These are phyloP conservation scores for Pseudodiploospora longispora DNA, from an alignment of 2,329 filamentous ascomycete species.

Conservation along the genomic window DNA sequence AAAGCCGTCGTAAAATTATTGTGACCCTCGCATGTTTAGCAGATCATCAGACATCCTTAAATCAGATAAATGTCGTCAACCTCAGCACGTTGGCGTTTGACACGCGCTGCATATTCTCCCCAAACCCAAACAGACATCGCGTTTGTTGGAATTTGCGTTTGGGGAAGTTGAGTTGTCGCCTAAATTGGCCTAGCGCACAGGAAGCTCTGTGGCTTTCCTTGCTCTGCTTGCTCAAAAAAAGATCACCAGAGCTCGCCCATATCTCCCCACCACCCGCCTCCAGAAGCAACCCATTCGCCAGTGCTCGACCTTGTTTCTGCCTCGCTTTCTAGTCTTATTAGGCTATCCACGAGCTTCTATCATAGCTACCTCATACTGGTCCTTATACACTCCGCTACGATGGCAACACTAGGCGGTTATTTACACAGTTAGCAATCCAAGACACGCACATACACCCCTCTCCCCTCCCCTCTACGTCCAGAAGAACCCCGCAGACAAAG, in stretches of 20 bases:
- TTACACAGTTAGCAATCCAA: constrained; percentile 30
- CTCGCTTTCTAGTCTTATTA: too few relatives aligned
- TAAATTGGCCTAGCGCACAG: constrained; percentile 7
- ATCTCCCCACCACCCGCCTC: background rate
- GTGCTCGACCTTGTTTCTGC: too few relatives aligned
- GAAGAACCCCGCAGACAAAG: constrained; percentile 3
- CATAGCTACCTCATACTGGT: background rate
- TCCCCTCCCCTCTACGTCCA: background rate
- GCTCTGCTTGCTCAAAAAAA: constrained; percentile 4
- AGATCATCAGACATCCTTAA: too few relatives aligned
- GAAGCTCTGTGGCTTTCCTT: background rate
- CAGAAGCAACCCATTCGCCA: background rate
- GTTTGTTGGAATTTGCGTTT: too few relatives aligned
- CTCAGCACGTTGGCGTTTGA: too few relatives aligned
- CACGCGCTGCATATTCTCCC: too few relatives aligned
- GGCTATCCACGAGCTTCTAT: background rate
- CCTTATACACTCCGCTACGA: constrained; percentile 12
- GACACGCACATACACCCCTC: background rate
- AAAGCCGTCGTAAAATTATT: too few relatives aligned
- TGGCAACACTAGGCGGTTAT: constrained; percentile 38
- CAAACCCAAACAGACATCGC: too few relatives aligned
- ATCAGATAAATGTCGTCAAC: too few relatives aligned
- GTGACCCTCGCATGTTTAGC: too few relatives aligned
- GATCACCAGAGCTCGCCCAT: background rate
- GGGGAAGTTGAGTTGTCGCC: background rate